Evolutionary conservation across 148 eudicot genomes (phyloP).

Genomic region (Fallopia convolvulus): DNA sequence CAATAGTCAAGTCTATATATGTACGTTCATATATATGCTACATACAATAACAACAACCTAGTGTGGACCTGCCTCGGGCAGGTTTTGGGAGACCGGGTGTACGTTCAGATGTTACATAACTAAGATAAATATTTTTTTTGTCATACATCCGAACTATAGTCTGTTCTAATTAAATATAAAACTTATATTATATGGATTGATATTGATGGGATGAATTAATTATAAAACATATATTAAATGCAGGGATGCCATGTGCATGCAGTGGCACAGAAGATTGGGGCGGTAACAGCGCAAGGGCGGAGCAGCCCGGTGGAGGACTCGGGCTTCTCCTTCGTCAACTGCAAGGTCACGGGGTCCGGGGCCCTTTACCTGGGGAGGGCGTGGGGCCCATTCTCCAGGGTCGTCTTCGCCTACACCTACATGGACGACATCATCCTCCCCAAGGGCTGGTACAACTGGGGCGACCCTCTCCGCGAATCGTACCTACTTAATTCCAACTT

Average conservation of each 20-base stretch:
- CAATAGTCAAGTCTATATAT: too few species aligned
- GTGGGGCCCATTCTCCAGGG: constrained; percentile 93
- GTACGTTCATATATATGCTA: too few species aligned
- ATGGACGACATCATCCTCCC: constrained; percentile 86
- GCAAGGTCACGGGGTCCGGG: constrained; percentile 85
- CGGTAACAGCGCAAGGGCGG: constrained; percentile 88
- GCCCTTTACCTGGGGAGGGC: constrained; percentile 87
- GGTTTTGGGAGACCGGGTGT: too few species aligned
- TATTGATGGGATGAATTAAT: too few species aligned
- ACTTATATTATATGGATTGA: too few species aligned
- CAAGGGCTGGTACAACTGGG: constrained; percentile 88
- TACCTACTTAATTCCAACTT: constrained; percentile 19
- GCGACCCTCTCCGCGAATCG: constrained; percentile 73
- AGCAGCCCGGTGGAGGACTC: constrained; percentile 66
- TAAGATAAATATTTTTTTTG: too few species aligned
- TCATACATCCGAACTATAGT: too few species aligned
- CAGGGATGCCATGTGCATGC: constrained; percentile 90
- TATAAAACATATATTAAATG: neutral
- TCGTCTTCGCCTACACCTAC: constrained; percentile 80
- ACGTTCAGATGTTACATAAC: too few species aligned
- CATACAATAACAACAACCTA: too few species aligned
- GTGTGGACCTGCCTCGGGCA: too few species aligned
- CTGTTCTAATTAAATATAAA: too few species aligned
- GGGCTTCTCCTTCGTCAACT: constrained; percentile 76
- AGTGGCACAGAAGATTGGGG: constrained; percentile 54